These are phyloP conservation scores for Aureobasidium sp. DNA, from an alignment of 2,329 filamentous ascomycete genomes.

Conservation along the genomic window DNA sequence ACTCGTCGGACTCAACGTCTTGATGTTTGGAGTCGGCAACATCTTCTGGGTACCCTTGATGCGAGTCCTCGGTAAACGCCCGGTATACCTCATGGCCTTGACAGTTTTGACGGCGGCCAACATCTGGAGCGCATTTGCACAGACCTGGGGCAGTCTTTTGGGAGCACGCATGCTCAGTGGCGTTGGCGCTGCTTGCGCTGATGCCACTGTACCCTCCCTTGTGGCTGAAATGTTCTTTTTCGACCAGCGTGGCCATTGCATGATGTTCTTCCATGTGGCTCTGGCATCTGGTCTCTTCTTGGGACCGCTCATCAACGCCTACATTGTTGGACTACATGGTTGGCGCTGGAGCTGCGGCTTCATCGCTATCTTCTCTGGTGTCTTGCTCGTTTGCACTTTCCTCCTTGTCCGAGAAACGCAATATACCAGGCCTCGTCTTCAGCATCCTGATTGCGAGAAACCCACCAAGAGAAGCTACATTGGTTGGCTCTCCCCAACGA, in stretches of 20 bases:
- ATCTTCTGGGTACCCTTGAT: conserved; percentile 26
- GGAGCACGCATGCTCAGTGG: conserved; percentile 20
- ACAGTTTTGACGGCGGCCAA: conserved; percentile 26
- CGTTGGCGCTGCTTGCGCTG: conserved; percentile 26
- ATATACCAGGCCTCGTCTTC: conserved; percentile 13
- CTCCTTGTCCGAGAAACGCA: conserved; percentile 22
- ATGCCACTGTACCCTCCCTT: conserved; percentile 29
- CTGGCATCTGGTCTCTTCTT: conserved; percentile 30
- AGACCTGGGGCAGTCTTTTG: conserved; percentile 19
- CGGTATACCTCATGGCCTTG: conserved; percentile 29
- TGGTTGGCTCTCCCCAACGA: conserved; percentile 14
- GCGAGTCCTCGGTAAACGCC: conserved; percentile 28
- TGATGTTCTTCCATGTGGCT: conserved; percentile 33
- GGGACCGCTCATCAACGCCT: conserved; percentile 28
- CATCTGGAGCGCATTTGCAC: conserved; percentile 26
- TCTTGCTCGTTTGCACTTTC: conserved; percentile 18
- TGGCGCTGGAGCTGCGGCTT: conserved; percentile 23
- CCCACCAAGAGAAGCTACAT: conserved; percentile 13
- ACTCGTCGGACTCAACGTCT: conserved; percentile 22
- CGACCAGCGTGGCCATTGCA: conserved; percentile 27
- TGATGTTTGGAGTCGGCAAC: conserved; percentile 24
- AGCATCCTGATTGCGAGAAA: neutral
- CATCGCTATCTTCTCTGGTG: conserved; percentile 21
- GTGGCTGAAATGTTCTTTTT: conserved; percentile 30
- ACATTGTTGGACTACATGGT: conserved; percentile 18